Base-by-base conservation (phyloP, 2,329 filamentous ascomycete species). In the Trichoderma koningii region DNA sequence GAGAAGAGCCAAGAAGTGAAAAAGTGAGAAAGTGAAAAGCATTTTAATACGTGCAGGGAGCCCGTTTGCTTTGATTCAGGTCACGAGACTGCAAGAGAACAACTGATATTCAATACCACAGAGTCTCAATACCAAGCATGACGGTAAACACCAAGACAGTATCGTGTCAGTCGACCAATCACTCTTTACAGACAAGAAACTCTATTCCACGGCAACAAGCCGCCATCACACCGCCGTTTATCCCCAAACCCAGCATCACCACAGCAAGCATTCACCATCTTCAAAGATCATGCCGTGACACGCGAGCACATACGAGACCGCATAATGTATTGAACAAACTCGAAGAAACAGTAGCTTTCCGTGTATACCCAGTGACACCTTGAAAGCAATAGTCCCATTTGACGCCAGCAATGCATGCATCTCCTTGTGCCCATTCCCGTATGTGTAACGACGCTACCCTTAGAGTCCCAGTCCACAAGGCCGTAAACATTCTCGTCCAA, bases 371-470 rank as follows among this genome's bases (percentile, higher is more conserved):
- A n/a, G 21, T 6, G 30, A 26, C 41, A 41, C 55, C 55, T 47
- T 47, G 14, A 52, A 30, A 50, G n/a, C 30, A 15, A 38, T 14
- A 23, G 6, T 10, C n/a, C 56, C 19, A 5, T 3, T 14, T 34
- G 50, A 63, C 60, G 60, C 60, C 60, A 65, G 44, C 45, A 62
- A 61, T 65, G 55, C 42, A 61, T 42, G 34, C n/a, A 34, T 61
- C 51, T 47, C 60, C 17, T 47, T 47, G 41, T 55, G 26, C 56
- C 42, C 44, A 47, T 47, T 55, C 47, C 56, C 64, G 21, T 51
- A 30, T 41, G 55, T 65, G 42, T 62, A 41, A 65, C 64, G 19
- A 45, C 19, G 44, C 56, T 26, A 42, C 23, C 38, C 19, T 30
- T n/a, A n/a, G 28, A 59, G 7, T 52, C n/a, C 55, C 63, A 53